Evolutionary conservation across 2,329 filamentous ascomycete species (phyloP).

Genomic region (Nemania diffusa): DNA sequence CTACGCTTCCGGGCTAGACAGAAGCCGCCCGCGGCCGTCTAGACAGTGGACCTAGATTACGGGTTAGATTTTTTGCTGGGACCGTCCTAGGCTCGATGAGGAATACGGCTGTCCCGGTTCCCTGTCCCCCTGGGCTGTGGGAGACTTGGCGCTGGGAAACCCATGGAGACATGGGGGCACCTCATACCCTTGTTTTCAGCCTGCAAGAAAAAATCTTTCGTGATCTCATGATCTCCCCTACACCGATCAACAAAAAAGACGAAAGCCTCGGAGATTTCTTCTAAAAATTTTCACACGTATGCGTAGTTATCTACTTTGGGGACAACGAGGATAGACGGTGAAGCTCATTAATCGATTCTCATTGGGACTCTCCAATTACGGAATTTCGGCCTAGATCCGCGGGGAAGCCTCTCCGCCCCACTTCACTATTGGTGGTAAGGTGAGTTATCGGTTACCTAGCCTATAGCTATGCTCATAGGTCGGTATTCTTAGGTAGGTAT

Average conservation of each 20-base stretch:
- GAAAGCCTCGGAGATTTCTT: conserved; percentile 1
- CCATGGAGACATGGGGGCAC: background rate
- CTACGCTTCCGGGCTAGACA: conserved; percentile 6
- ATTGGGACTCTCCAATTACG: conserved; percentile 24
- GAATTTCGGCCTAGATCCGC: conserved; percentile 24
- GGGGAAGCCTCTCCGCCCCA: conserved; percentile 16
- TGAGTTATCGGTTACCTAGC: background rate
- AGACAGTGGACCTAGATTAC: background rate
- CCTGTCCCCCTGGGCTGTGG: conserved; percentile 3
- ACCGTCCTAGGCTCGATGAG: conserved; percentile 11
- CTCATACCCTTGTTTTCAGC: conserved; percentile 10
- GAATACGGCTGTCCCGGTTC: conserved; percentile 10
- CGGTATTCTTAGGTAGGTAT: background rate
- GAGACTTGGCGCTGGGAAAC: conserved; percentile 16
- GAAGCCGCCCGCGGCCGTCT: conserved; percentile 20
- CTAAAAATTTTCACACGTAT: conserved; percentile 12
- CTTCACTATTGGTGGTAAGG: conserved; percentile 21
- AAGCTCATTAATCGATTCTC: conserved; percentile 5
- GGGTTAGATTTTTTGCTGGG: conserved; percentile 15
- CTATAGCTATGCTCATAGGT: background rate
- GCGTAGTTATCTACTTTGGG: background rate
- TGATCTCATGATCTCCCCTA: conserved; percentile 21
- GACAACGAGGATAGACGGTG: background rate
- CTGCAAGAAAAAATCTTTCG: background rate
- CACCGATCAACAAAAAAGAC: background rate